These are phyloP conservation scores for Salvia miltiorrhiza DNA, from an alignment of 257 asterid genomes.

Conservation along the genomic window DNA sequence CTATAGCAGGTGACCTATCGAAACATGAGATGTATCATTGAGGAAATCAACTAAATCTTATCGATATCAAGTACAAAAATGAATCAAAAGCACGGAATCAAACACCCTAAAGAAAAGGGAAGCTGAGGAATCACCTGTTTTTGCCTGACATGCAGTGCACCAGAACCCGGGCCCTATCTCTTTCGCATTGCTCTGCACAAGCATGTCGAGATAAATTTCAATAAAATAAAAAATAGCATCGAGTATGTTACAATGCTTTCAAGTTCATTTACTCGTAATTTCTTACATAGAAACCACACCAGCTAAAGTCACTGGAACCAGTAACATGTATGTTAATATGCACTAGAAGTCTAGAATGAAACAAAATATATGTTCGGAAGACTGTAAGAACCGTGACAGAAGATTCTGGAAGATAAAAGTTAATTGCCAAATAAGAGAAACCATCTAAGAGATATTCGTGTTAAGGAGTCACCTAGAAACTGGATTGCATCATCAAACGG, in stretches of 20 bases:
- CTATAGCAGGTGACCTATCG: conserved; percentile 90
- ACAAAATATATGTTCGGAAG: not conserved
- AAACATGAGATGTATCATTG: not conserved
- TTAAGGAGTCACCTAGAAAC: conserved; percentile 58
- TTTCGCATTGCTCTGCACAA: conserved; percentile 82
- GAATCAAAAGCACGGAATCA: not conserved
- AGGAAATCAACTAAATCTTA: not conserved
- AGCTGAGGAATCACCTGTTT: conserved; percentile 49
- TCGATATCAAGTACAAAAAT: not conserved
- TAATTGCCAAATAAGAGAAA: not conserved
- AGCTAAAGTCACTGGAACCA: not conserved
- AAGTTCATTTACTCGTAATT: too few species aligned
- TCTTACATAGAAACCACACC: not conserved
- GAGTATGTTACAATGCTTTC: too few species aligned
- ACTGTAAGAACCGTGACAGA: too few species aligned
- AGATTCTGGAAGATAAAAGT: too few species aligned
- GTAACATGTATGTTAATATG: not conserved
- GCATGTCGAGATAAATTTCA: conserved; percentile 2
- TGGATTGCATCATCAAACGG: conserved; percentile 79
- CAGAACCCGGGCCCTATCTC: conserved; percentile 81
- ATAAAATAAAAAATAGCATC: not conserved
- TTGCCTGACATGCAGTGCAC: conserved; percentile 97
- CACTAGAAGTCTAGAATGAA: not conserved
- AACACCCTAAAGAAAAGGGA: not conserved
- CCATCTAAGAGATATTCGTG: not conserved